Conservation (phyloP, 768 basidiomycete species). For the Flagelloscypha sp. region DNA sequence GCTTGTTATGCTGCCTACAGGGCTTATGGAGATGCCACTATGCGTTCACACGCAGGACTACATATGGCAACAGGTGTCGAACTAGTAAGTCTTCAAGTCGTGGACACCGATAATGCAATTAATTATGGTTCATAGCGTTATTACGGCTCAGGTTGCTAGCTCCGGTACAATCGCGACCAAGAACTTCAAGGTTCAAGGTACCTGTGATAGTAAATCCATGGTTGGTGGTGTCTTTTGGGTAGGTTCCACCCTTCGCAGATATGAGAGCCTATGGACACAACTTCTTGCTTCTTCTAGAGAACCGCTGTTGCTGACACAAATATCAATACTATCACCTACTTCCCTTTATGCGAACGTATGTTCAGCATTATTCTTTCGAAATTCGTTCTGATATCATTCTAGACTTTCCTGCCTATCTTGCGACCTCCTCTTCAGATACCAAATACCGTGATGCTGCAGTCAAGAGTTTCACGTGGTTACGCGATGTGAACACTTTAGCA, state of each 20-base stretch:
- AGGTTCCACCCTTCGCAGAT: slow-evolving; percentile 3
- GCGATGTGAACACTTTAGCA: slow-evolving; percentile 33
- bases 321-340: slow-evolving; percentile 38
- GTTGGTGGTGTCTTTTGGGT: slow-evolving; percentile 53
- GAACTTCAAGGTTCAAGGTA: slow-evolving; percentile 28
- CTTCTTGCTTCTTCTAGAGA: slow-evolving; percentile 21
- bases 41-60: slow-evolving; percentile 36
- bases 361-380: background rate
- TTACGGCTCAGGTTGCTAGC: slow-evolving; percentile 31
- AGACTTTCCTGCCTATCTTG: slow-evolving; percentile 45
- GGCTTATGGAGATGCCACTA: slow-evolving; percentile 34
- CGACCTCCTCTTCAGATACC: slow-evolving; percentile 33
- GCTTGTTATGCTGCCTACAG: slow-evolving; percentile 42
- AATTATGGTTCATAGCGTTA: slow-evolving; percentile 22
- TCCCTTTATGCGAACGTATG: slow-evolving; percentile 19
- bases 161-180: slow-evolving; percentile 33
- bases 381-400: background rate
- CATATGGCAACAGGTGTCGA: slow-evolving; percentile 41
- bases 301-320: slow-evolving; percentile 32
- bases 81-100: slow-evolving; percentile 29
- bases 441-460: slow-evolving; percentile 41
- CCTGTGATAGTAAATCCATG: slow-evolving; percentile 41
- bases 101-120: background rate
- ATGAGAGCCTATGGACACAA: background rate
- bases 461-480: slow-evolving; percentile 40